Percentiles rank a stretch among this genome's conserved stretches.
Evolutionary conservation across 2,329 filamentous ascomycete genomes (phyloP).

Genomic region (Aspergillus costaricaensis): DNA sequence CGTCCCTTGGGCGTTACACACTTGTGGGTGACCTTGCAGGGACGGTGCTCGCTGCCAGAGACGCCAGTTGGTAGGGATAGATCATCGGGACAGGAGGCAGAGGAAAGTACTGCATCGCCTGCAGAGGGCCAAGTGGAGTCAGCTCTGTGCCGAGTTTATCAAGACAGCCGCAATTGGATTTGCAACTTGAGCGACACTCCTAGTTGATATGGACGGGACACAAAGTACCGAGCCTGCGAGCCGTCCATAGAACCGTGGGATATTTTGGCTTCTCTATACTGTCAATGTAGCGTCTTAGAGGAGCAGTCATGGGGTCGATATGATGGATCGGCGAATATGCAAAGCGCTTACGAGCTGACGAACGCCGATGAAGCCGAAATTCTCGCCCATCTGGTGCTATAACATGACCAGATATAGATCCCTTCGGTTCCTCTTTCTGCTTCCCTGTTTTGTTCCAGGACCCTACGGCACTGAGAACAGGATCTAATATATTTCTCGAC

Average conservation of each 20-base stretch:
- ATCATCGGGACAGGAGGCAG: neutral
- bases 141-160: neutral
- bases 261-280: too few species aligned
- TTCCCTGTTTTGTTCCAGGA: too few species aligned
- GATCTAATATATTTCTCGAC: too few species aligned
- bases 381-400: too few species aligned
- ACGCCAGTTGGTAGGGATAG: neutral
- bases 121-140: neutral
- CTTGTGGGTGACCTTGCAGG: neutral
- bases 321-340: too few species aligned
- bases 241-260: neutral
- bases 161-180: neutral
- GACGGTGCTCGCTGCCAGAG: neutral
- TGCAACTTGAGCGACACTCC: neutral
- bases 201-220: neutral
- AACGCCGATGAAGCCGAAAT: too few species aligned
- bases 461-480: too few species aligned
- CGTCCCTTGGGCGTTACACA: constrained; percentile 9
- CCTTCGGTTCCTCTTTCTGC: too few species aligned
- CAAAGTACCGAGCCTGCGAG: neutral
- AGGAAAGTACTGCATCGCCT: neutral
- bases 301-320: too few species aligned
- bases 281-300: too few species aligned
- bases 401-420: too few species aligned
- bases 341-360: too few species aligned